Evolutionary conservation across 768 basidiomycete genomes (phyloP).

Genomic region (Serpula lacrymans): DNA sequence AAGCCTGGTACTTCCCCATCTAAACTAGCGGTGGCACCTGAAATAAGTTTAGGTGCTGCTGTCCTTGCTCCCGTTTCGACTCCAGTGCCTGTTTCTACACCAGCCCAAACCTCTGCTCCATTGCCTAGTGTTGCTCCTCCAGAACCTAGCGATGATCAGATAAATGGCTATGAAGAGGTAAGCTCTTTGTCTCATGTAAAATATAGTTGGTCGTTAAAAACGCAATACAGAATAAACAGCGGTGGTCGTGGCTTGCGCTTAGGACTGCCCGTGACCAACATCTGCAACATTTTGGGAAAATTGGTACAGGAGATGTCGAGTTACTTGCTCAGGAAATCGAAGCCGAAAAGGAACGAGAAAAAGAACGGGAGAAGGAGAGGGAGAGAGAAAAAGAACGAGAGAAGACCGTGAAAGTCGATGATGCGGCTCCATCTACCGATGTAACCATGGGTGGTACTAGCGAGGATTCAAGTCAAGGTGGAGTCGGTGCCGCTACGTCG

Average conservation of each 20-base stretch:
- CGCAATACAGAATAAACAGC: slow-evolving; percentile 62
- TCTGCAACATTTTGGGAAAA: slow-evolving; percentile 76
- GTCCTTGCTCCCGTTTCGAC: slow-evolving; percentile 9
- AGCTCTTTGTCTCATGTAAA: slow-evolving; percentile 1
- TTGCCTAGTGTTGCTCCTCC: slow-evolving; percentile 28
- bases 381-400: slow-evolving; percentile 37
- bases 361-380: slow-evolving; percentile 35
- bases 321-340: slow-evolving; percentile 37
- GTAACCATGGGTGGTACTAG: slow-evolving; percentile 4
- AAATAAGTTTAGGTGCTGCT: slow-evolving; percentile 21
- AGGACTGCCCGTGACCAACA: slow-evolving; percentile 72
- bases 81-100: slow-evolving; percentile 8
- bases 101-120: slow-evolving; percentile 16
- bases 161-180: slow-evolving; percentile 64
- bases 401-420: slow-evolving; percentile 20
- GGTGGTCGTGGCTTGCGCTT: slow-evolving; percentile 78
- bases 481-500: slow-evolving; percentile 25
- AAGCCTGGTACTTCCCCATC: slow-evolving; percentile 51
- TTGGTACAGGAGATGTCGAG: slow-evolving; percentile 73
- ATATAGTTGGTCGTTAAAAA: not conserved
- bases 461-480: slow-evolving; percentile 34
- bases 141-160: slow-evolving; percentile 43
- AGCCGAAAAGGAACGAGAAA: slow-evolving; percentile 29
- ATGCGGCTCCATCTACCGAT: slow-evolving; percentile 11
- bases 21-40: slow-evolving; percentile 29